Evolutionary conservation across 169 alveolate species (phyloP), one percentile per base, ranked within the genome.

Genomic region (Cryptosporidium tyzzeri): DNA sequence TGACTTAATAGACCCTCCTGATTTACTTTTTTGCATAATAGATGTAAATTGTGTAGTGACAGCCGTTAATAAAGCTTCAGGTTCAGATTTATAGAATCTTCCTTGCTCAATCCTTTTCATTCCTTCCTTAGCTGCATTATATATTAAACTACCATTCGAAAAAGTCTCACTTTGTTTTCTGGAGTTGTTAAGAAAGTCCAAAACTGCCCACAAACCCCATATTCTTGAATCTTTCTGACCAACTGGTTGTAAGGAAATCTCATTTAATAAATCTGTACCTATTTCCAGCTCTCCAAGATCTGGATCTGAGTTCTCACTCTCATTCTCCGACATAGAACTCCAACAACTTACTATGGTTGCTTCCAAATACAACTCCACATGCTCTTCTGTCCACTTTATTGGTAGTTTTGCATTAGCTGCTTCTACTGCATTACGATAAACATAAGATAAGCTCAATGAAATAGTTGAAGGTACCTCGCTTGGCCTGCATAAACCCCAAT

Each of bases 161-260:
- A 44, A 62, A 23, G 65, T 62, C 9, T 73, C 86, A 44, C 50
- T 62, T 33, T 59, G 89, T 51, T 80, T 80, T 18, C 80, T 80
- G 0, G 89, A 80, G 45, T 61, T 35, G 53, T 80, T 80, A 33
- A 80, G 33, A 62, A 80, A 80, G 65, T 80, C 89, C 23, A 80
- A 62, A 33, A 80, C 89, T 14, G 89, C 89, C 89, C 89, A 80
- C 10, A 80, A 65, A 23, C 89, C 89, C 89, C 89, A 80, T 45
- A 62, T 59, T 21, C 89, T 80, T 16, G 89, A 59, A 39, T 80
- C 89, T 31, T 65, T 80, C 23, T 80, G 89, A 33, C 89, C 89
- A 41, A 80, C 75, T 4, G 75, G 18, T 3, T 80, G 89, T 31
- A 80, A 31, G 3, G 89, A 80, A 37, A 80, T 80, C 51, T 80